phyloP scores from a whole-genome alignment of 176 grass and related monocot species.

The Olyra latifolia region DNA sequence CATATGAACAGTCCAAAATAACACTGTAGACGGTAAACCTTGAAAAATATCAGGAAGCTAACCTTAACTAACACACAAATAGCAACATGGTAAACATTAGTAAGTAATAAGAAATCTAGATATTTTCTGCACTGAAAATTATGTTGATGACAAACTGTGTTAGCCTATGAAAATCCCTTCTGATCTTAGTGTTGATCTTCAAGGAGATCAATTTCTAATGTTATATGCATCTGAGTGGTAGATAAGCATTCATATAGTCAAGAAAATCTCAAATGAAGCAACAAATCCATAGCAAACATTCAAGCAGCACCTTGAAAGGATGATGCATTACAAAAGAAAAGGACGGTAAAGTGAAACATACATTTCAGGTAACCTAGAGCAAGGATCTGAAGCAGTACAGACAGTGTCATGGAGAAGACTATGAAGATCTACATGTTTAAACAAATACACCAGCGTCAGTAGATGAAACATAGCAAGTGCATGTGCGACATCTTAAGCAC shows the following conservation, averaged over 20 bases:
- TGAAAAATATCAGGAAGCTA: constrained; percentile 1
- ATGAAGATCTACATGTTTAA: constrained; percentile 73
- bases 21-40: background rate
- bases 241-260: background rate
- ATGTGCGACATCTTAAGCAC: background rate
- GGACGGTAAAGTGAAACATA: background rate
- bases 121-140: background rate
- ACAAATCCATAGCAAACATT: background rate
- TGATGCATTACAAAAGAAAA: background rate
- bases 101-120: background rate
- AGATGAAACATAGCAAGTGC: background rate
- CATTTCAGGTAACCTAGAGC: constrained; percentile 83
- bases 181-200: background rate
- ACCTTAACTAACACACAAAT: background rate
- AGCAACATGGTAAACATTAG: background rate
- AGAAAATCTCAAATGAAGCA: constrained; percentile 7
- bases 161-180: background rate
- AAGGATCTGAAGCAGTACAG: constrained; percentile 72
- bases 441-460: constrained; percentile 27
- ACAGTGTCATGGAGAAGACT: constrained; percentile 56
- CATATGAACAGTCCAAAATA: background rate
- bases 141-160: background rate
- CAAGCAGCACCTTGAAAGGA: background rate
- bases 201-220: background rate
- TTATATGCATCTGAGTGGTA: background rate